Conservation (phyloP, 2,329 filamentous ascomycete genomes). For the Cercospora zeina region DNA sequence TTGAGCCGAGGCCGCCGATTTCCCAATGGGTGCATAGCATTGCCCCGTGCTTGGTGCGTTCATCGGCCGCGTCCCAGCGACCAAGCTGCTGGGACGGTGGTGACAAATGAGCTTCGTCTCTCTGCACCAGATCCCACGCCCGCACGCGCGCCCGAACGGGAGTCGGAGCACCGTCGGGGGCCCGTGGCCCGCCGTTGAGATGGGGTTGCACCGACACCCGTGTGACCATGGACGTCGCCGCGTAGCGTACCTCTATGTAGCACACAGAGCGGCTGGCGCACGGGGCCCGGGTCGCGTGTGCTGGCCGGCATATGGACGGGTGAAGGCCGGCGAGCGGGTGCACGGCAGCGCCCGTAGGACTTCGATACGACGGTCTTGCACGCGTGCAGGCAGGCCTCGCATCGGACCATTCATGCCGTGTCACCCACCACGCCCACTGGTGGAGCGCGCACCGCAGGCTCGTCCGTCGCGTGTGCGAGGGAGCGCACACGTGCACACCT, state of each 20-base stretch:
- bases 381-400: conserved; percentile 1
- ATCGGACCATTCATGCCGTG: conserved; percentile 6
- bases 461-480: not conserved
- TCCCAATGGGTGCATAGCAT: too few species aligned
- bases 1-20: too few species aligned
- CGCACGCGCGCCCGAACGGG: conserved; percentile 3
- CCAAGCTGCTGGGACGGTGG: conserved; percentile 13
- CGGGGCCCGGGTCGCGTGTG: not conserved
- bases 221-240: not conserved
- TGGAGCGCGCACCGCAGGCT: not conserved
- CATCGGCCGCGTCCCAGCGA: conserved; percentile 15
- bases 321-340: conserved; percentile 5
- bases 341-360: conserved; percentile 9
- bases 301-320: conserved; percentile 7
- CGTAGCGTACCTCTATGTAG: too few species aligned
- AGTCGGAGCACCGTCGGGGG: too few species aligned
- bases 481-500: not conserved
- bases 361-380: conserved; percentile 10
- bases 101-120: conserved; percentile 15
- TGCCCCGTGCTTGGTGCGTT: not conserved
- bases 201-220: too few species aligned
- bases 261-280: conserved; percentile 13
- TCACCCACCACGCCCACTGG: not conserved
- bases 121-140: conserved; percentile 2
- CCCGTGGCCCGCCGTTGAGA: not conserved